Evolutionary conservation across 768 basidiomycete species (phyloP).

Genomic region (Exsudoporus frostii): DNA sequence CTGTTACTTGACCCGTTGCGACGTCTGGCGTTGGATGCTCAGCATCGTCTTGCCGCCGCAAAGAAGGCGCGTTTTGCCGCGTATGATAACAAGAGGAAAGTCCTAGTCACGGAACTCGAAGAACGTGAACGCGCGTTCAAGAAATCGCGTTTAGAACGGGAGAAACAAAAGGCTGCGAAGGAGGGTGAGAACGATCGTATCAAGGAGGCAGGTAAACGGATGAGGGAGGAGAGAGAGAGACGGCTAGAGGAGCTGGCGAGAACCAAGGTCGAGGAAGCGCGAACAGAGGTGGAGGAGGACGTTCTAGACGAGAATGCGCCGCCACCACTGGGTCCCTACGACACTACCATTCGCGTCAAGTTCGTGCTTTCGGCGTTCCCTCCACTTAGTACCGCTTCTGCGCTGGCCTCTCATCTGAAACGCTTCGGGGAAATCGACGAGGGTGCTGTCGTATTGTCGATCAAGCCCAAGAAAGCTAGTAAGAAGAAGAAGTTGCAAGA

Average conservation of each 20-base stretch:
- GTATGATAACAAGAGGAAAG: slow-evolving; percentile 72
- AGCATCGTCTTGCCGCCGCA: slow-evolving; percentile 67
- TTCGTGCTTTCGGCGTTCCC: slow-evolving; percentile 57
- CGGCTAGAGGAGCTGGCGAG: slow-evolving; percentile 46
- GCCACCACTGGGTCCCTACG: slow-evolving; percentile 60
- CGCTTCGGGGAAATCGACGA: slow-evolving; percentile 64
- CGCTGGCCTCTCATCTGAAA: slow-evolving; percentile 41
- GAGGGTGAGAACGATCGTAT: slow-evolving; percentile 67
- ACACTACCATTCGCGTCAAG: slow-evolving; percentile 75
- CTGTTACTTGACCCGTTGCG: slow-evolving; percentile 77
- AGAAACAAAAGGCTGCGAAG: slow-evolving; percentile 50
- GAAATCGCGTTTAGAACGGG: slow-evolving; percentile 61
- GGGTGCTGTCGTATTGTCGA: slow-evolving; percentile 62
- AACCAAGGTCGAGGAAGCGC: slow-evolving; percentile 24
- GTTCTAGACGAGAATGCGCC: slow-evolving; percentile 46
- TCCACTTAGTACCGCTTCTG: slow-evolving; percentile 16
- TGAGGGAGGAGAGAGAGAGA: slow-evolving; percentile 66
- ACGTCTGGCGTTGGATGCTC: slow-evolving; percentile 76
- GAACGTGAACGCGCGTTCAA: slow-evolving; percentile 75
- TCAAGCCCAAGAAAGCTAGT: slow-evolving; percentile 50
- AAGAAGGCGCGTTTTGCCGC: slow-evolving; percentile 65
- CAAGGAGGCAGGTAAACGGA: slow-evolving; percentile 66
- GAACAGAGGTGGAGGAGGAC: slow-evolving; percentile 30
- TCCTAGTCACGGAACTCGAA: slow-evolving; percentile 73
- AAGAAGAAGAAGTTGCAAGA: slow-evolving; percentile 37